These are phyloP conservation scores for Berberis thunbergii DNA, from an alignment of 164 flowering plant genomes.

Conservation along the genomic window DNA sequence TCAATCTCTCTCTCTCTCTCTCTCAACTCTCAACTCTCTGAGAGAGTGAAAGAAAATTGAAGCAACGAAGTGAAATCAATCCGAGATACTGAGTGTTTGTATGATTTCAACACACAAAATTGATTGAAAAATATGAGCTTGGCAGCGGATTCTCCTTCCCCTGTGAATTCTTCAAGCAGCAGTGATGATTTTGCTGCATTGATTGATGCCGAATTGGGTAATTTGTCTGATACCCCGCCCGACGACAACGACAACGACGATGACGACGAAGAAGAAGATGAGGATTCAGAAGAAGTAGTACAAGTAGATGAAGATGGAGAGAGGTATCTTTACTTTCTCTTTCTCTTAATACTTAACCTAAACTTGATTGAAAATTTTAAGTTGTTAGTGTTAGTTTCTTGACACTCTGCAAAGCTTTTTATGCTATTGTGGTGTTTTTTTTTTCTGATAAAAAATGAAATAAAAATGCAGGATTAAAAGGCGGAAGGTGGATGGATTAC, in stretches of 20 bases:
- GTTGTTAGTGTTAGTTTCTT: not conserved
- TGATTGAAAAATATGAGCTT: constrained; percentile 19
- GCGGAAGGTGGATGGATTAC: constrained; percentile 15
- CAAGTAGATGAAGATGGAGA: constrained; percentile 4
- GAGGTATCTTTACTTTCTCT: constrained; percentile 1
- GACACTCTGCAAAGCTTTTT: not conserved
- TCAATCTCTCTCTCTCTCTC: too few relatives aligned
- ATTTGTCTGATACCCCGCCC: constrained; percentile 9
- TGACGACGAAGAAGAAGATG: constrained; percentile 24
- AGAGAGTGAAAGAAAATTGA: too few relatives aligned
- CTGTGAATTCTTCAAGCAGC: constrained; percentile 55
- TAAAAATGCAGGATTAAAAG: constrained; percentile 21
- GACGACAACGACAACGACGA: constrained; percentile 15
- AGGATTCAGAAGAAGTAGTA: constrained; percentile 14
- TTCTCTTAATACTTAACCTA: not conserved
- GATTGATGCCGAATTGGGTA: constrained; percentile 42
- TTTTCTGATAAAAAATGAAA: too few relatives aligned
- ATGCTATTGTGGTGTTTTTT: not conserved
- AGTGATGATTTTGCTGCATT: constrained; percentile 63
- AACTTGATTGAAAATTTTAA: too few relatives aligned
- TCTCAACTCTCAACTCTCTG: too few relatives aligned
- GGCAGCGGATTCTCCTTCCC: constrained; percentile 55
- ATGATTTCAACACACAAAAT: too few relatives aligned
- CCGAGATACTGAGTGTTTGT: too few relatives aligned
- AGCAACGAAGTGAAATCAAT: too few relatives aligned